A percentile compares a stretch with the other conserved stretches of the same genome.
These are phyloP conservation scores for Gynochthodes officinalis DNA, from an alignment of 257 asterid genomes.

Conservation along the genomic window DNA sequence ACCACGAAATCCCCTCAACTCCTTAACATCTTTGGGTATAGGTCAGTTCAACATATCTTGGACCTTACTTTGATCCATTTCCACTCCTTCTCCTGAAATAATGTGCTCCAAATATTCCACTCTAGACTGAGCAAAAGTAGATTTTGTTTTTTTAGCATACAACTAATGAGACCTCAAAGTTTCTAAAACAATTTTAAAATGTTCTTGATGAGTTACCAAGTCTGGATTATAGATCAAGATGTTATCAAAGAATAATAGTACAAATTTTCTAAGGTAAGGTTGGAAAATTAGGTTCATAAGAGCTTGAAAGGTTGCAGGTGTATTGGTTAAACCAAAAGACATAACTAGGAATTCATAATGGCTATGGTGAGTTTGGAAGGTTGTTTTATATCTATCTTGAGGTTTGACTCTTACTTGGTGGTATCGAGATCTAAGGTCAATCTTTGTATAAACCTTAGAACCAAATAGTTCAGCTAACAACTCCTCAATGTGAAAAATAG, in stretches of 20 bases:
- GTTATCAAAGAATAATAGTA: conserved; percentile 1
- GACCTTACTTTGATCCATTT: too few relatives aligned
- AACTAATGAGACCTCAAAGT: not conserved
- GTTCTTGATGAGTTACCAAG: not conserved
- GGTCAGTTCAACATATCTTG: not conserved
- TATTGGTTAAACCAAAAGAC: not conserved
- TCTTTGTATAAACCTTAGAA: not conserved
- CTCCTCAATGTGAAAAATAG: not conserved
- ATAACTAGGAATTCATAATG: too few relatives aligned
- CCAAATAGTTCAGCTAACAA: too few relatives aligned
- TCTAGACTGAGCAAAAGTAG: not conserved
- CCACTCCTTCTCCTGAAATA: too few relatives aligned
- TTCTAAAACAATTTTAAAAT: not conserved
- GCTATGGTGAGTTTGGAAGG: too few relatives aligned
- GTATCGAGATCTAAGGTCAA: not conserved
- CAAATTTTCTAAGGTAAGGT: not conserved
- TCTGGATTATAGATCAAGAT: not conserved
- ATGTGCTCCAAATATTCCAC: not conserved
- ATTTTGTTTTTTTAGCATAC: not conserved
- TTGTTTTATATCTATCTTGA: too few relatives aligned
- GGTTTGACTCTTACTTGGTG: not conserved
- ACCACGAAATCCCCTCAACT: not conserved
- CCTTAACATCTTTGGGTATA: not conserved
- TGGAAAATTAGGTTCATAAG: not conserved
- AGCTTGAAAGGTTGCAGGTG: not conserved